Percentiles rank a stretch among this genome's conserved stretches.
Conservation (phyloP, 176 grass and related monocot genomes). For the Oryza glumipatula region DNA sequence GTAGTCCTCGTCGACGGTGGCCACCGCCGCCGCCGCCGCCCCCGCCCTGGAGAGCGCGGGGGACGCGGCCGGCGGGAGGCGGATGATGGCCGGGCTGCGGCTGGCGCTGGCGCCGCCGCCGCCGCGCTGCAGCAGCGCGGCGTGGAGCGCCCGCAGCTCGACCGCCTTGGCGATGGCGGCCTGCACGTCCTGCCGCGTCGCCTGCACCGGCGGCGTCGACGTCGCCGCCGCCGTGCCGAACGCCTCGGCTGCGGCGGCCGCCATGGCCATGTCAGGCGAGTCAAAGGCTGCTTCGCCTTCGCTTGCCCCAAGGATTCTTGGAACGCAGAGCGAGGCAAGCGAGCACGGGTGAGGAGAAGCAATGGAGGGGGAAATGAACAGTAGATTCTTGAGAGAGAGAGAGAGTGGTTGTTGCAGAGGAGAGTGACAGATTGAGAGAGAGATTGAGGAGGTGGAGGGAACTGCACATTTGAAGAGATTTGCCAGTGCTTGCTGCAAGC, state of each 20-base stretch:
- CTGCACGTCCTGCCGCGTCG: slow-evolving; percentile 57
- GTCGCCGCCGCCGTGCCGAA: slow-evolving; percentile 26
- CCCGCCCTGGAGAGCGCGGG: slow-evolving; percentile 54
- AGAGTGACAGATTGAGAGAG: slow-evolving; percentile 4
- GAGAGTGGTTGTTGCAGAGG: neutral
- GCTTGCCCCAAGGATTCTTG: slow-evolving; percentile 36
- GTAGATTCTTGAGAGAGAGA: slow-evolving; percentile 11
- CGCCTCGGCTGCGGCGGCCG: slow-evolving; percentile 27
- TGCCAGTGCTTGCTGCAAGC: slow-evolving; percentile 7
- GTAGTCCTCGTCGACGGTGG: slow-evolving; percentile 62
- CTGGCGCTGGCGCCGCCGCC: slow-evolving; percentile 16
- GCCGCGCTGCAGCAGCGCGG: slow-evolving; percentile 68
- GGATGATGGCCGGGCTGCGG: slow-evolving; percentile 63
- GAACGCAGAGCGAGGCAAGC: slow-evolving; percentile 7
- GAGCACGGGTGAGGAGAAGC: slow-evolving; percentile 3
- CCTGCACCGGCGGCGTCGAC: slow-evolving; percentile 29
- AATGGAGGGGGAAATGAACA: slow-evolving; percentile 9
- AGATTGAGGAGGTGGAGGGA: slow-evolving; percentile 27
- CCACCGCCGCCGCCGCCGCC: slow-evolving; percentile 8
- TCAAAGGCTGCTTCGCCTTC: slow-evolving; percentile 35
- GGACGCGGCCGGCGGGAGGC: slow-evolving; percentile 60
- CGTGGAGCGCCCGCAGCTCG: slow-evolving; percentile 86
- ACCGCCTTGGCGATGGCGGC: slow-evolving; percentile 82
- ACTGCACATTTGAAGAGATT: slow-evolving; percentile 49
- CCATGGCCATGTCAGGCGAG: slow-evolving; percentile 34